Conservation (phyloP, 345 rosid genomes). For the Eucalyptus cloeziana region DNA sequence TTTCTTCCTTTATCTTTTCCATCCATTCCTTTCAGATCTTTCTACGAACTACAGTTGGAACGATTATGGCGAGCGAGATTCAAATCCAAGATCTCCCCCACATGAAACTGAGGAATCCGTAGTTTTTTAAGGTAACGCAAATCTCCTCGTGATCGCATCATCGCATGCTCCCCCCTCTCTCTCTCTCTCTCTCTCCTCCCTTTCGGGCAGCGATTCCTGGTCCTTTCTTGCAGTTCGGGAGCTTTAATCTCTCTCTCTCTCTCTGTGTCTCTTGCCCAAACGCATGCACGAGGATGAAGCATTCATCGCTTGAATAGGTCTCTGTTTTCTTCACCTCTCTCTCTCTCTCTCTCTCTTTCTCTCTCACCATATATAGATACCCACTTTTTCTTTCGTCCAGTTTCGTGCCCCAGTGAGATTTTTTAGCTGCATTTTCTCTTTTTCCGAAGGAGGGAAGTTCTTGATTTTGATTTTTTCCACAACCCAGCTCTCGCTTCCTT, state of each 20-base stretch:
- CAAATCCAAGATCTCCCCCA: not conserved
- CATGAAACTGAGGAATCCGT: not conserved
- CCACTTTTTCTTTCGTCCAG: not conserved
- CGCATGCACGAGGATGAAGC: not conserved
- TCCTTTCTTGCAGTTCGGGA: not conserved
- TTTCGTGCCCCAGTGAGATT: slow-evolving; percentile 11
- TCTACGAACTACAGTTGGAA: not conserved
- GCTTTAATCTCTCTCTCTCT: not conserved
- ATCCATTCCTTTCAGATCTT: not conserved
- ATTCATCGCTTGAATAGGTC: not conserved
- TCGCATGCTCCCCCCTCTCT: not conserved
- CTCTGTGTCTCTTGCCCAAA: not conserved
- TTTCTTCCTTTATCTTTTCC: not conserved
- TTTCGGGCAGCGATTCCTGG: not conserved
- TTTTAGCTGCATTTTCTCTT: not conserved
- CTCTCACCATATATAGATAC: not conserved
- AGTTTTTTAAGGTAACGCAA: not conserved
- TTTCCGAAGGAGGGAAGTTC: not conserved
- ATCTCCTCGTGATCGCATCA: not conserved
- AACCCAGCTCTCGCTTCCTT: not conserved
- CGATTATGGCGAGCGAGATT: not conserved
- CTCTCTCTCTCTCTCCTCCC: not conserved
- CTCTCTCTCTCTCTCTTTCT: not conserved
- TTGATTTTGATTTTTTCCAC: not conserved
- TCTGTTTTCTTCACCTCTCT: not conserved